Conservation (phyloP, 768 basidiomycete genomes). For the Tylopilus sp. region DNA sequence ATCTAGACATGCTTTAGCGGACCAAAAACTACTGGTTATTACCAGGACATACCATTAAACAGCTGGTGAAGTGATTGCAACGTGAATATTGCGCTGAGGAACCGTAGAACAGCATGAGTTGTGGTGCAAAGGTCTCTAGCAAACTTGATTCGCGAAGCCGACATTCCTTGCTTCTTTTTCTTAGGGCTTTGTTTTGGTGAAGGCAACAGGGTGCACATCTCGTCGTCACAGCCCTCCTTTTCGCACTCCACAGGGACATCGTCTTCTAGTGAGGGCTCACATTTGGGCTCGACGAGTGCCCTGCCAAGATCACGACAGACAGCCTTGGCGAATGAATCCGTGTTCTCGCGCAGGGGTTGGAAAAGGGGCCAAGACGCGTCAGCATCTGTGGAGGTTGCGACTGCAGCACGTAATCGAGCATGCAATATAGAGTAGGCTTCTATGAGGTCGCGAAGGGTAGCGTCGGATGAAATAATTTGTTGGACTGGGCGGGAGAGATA, state of each 20-base stretch:
- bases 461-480: conserved; percentile 48
- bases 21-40: neutral
- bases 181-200: conserved; percentile 67
- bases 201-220: conserved; percentile 43
- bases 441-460: conserved; percentile 56
- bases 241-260: conserved; percentile 24
- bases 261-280: conserved; percentile 18
- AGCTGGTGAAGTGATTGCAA: conserved; percentile 54
- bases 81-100: conserved; percentile 60
- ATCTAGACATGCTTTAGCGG: conserved; percentile 38
- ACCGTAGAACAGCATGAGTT: conserved; percentile 64
- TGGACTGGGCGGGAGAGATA: conserved; percentile 68
- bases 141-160: conserved; percentile 72
- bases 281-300: conserved; percentile 57
- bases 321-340: conserved; percentile 48
- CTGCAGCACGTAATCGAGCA: conserved; percentile 52
- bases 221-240: conserved; percentile 24
- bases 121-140: conserved; percentile 77
- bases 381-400: conserved; percentile 43
- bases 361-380: conserved; percentile 71
- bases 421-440: conserved; percentile 72
- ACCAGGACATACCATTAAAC: conserved; percentile 54
- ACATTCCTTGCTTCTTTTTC: conserved; percentile 60
- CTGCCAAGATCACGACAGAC: conserved; percentile 67
- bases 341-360: conserved; percentile 59